Percentiles rank a stretch among this genome's conserved stretches.
Conservation (phyloP, 331 rosid species). For the Acacia concinna region DNA sequence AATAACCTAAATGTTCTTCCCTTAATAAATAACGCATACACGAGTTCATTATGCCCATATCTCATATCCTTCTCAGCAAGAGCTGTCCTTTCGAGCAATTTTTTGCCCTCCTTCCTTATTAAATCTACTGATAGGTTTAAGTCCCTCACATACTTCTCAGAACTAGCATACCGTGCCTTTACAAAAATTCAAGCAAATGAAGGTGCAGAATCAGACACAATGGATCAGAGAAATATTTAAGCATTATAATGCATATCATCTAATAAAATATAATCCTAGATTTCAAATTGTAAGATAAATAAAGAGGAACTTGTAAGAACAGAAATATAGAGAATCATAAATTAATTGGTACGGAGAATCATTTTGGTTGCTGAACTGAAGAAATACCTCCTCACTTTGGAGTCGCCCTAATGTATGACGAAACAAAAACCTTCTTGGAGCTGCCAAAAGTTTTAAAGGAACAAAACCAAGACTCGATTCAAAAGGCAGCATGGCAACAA, state of each 20-base stretch:
- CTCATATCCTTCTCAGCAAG: constrained; percentile 88
- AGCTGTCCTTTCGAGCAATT: constrained; percentile 76
- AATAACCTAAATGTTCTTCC: neutral
- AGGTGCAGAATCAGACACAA: constrained; percentile 15
- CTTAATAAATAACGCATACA: constrained; percentile 46
- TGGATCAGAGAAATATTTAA: constrained; percentile 14
- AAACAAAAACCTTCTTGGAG: constrained; percentile 84
- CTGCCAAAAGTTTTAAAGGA: constrained; percentile 44
- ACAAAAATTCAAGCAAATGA: constrained; percentile 22
- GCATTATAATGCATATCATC: neutral
- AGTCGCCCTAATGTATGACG: constrained; percentile 84
- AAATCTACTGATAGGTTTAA: constrained; percentile 70
- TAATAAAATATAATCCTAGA: neutral
- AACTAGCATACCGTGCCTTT: constrained; percentile 69
- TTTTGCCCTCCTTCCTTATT: constrained; percentile 79
- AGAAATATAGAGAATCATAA: constrained; percentile 5
- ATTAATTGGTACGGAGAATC: constrained; percentile 3
- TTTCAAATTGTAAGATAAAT: constrained; percentile 16
- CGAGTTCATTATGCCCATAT: constrained; percentile 65
- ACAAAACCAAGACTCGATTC: neutral
- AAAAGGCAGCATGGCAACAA: neutral
- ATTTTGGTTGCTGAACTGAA: constrained; percentile 26
- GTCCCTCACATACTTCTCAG: constrained; percentile 76
- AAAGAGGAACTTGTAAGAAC: constrained; percentile 14
- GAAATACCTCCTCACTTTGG: constrained; percentile 79